phyloP scores from a whole-genome alignment of 768 basidiomycete species.

The Hydnum rufescens region DNA sequence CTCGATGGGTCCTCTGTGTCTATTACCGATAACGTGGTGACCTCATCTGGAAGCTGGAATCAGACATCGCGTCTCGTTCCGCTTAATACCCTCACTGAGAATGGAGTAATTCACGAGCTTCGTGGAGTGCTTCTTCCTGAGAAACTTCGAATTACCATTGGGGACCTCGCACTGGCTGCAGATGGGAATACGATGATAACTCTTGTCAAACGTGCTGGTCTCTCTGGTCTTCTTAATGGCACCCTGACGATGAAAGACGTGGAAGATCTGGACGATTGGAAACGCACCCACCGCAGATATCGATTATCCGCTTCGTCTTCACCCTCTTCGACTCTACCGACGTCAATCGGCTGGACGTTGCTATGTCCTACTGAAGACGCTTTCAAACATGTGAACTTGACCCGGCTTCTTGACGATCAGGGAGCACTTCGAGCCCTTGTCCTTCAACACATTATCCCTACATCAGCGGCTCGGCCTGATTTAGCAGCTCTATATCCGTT shows the following conservation, averaged over 20 bases:
- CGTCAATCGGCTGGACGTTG: conserved; percentile 61
- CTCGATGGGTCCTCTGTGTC: conserved; percentile 72
- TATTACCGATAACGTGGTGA: conserved; percentile 41
- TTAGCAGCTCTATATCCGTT: conserved; percentile 57
- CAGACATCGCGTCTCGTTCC: background rate
- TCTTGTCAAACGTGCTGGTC: conserved; percentile 62
- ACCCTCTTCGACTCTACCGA: too few relatives aligned
- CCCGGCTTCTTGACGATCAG: conserved; percentile 38
- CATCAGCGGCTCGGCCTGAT: conserved; percentile 15
- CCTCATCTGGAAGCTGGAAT: conserved; percentile 18
- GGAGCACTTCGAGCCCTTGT: conserved; percentile 39
- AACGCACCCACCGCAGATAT: background rate
- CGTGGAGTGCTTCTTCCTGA: conserved; percentile 64
- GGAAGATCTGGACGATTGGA: conserved; percentile 5
- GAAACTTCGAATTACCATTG: conserved; percentile 64
- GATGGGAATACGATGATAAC: conserved; percentile 78
- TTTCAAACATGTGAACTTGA: conserved; percentile 73
- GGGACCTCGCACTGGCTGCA: conserved; percentile 79
- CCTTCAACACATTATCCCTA: conserved; percentile 56
- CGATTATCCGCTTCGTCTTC: background rate
- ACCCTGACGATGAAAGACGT: conserved; percentile 18
- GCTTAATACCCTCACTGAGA: conserved; percentile 51
- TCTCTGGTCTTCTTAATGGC: conserved; percentile 84
- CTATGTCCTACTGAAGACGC: conserved; percentile 85
- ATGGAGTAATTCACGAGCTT: conserved; percentile 81